Conservation (phyloP, 768 basidiomycete genomes). For the Boletus subparvulus region DNA sequence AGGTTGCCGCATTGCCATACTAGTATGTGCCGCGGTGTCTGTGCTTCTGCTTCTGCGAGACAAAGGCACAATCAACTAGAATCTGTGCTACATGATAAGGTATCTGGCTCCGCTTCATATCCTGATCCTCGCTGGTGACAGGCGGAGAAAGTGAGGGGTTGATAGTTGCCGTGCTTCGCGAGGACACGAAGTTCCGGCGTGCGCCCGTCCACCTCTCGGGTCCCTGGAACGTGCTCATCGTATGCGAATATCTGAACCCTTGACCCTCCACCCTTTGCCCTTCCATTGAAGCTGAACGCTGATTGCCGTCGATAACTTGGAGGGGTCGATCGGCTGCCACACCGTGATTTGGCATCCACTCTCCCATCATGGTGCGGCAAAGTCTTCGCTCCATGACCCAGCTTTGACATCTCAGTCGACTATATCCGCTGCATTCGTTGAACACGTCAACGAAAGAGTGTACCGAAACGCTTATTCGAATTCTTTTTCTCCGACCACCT, state of each 20-base stretch:
- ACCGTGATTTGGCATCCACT: neutral
- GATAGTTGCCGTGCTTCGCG: neutral
- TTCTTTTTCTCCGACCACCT: conserved; percentile 5
- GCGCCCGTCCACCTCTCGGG: neutral
- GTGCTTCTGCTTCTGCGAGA: no score
- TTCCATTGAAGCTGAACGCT: neutral
- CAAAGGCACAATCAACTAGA: neutral
- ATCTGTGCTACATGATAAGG: neutral
- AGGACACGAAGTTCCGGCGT: conserved; percentile 12
- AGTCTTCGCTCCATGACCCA: neutral
- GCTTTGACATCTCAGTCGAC: conserved; percentile 6
- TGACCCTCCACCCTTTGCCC: conserved; percentile 11
- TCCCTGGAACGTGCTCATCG: conserved; percentile 21
- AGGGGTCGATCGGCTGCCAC: conserved; percentile 24
- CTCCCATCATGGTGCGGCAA: neutral
- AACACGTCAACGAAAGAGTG: neutral
- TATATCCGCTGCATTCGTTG: conserved; percentile 7
- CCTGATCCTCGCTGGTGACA: neutral
- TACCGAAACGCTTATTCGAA: conserved; percentile 1
- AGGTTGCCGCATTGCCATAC: conserved; percentile 5
- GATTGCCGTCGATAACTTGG: conserved; percentile 4
- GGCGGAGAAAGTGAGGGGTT: neutral
- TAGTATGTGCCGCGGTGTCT: neutral
- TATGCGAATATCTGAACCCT: conserved; percentile 13
- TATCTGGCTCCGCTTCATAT: neutral